Percentiles rank a stretch among this genome's conserved stretches.
These are phyloP conservation scores for Pholiota molesta DNA, from an alignment of 768 basidiomycete genomes.

Conservation along the genomic window DNA sequence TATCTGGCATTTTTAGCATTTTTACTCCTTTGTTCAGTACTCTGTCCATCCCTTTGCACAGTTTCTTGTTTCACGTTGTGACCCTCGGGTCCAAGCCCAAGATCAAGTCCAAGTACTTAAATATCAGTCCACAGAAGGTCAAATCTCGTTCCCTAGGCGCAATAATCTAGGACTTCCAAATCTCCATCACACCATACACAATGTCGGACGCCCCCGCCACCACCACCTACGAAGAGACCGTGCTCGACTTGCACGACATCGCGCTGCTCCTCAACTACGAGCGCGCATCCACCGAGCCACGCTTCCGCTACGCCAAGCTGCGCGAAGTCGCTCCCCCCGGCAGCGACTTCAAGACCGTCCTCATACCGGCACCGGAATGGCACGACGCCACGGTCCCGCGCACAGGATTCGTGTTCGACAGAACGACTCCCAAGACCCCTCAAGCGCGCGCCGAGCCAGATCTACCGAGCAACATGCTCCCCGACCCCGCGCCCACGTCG, in stretches of 20 bases:
- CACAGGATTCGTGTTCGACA: constrained; percentile 22
- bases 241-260: constrained; percentile 23
- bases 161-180: too few relatives aligned
- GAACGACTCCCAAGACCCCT: not conserved
- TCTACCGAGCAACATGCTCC: constrained; percentile 23
- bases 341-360: constrained; percentile 20
- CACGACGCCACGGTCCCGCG: constrained; percentile 13
- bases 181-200: too few relatives aligned
- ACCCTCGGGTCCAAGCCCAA: too few relatives aligned
- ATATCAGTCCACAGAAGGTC: too few relatives aligned
- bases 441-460: constrained; percentile 16
- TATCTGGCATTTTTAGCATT: too few relatives aligned
- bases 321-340: constrained; percentile 18
- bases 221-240: too few relatives aligned
- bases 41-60: too few relatives aligned
- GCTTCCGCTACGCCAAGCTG: constrained; percentile 25
- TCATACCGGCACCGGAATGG: constrained; percentile 11
- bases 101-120: too few relatives aligned
- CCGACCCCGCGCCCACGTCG: not conserved
- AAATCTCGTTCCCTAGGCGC: too few relatives aligned
- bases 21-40: too few relatives aligned
- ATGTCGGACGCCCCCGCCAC: too few relatives aligned
- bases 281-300: constrained; percentile 23
- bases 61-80: too few relatives aligned
- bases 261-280: constrained; percentile 27